Percentiles rank a stretch among this genome's conserved stretches.
Evolutionary conservation across 306 rosid species (phyloP).

Genomic region (Mimosa pudica): DNA sequence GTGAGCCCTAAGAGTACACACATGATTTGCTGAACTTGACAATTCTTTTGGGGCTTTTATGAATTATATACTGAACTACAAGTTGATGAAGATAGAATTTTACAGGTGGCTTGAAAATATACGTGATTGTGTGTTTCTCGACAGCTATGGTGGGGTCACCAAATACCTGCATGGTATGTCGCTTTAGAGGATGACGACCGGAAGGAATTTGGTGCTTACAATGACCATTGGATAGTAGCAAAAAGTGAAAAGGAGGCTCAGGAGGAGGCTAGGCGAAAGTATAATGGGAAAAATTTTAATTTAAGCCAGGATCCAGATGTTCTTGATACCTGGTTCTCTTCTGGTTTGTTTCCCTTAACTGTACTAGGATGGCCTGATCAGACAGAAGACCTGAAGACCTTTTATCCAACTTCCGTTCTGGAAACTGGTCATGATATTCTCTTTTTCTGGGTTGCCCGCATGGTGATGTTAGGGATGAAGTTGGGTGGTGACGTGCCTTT

Average conservation of each 20-base stretch:
- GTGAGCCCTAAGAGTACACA: neutral
- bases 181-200: conserved; percentile 65
- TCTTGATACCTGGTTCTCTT: conserved; percentile 97
- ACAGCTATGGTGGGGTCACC: conserved; percentile 99
- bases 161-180: conserved; percentile 92
- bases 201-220: conserved; percentile 71
- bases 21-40: conserved; percentile 1
- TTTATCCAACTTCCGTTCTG: conserved; percentile 93
- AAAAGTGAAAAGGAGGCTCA: conserved; percentile 77
- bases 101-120: conserved; percentile 93
- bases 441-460: conserved; percentile 98
- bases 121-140: conserved; percentile 94
- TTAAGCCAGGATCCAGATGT: conserved; percentile 88
- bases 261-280: conserved; percentile 55
- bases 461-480: conserved; percentile 90
- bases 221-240: conserved; percentile 87
- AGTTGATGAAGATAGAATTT: conserved; percentile 27
- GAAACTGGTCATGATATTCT: conserved; percentile 98
- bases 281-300: conserved; percentile 65
- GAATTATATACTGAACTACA: neutral
- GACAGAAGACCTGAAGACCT: conserved; percentile 78
- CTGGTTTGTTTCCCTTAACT: conserved; percentile 89
- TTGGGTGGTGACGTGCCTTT: conserved; percentile 92
- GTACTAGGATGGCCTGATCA: conserved; percentile 97
- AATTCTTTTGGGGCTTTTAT: neutral